Conservation (phyloP, 495 filamentous ascomycete genomes). For the Hypoxylon lenormandii region DNA sequence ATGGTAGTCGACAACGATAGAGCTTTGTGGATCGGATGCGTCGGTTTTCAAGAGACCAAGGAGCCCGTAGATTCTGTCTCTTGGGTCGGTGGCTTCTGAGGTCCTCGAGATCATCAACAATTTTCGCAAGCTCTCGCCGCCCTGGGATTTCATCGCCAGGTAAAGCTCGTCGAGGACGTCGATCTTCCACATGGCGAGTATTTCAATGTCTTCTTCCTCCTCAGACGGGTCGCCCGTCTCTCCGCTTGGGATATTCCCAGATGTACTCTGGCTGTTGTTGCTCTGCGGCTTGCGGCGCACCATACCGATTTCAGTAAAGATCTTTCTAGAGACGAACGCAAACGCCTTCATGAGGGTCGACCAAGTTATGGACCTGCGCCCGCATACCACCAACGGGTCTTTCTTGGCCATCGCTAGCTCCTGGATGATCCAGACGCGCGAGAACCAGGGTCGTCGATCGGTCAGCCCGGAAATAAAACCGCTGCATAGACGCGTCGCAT, state of each 20-base stretch:
- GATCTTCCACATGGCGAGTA: not conserved
- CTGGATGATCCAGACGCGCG: conserved; percentile 38
- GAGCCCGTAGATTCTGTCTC: conserved; percentile 22
- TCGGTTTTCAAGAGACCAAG: conserved; percentile 19
- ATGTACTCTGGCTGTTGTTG: not conserved
- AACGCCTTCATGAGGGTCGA: conserved; percentile 15
- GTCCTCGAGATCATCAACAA: conserved; percentile 24
- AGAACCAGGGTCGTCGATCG: conserved; percentile 26
- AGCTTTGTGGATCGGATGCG: not conserved
- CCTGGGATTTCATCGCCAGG: conserved; percentile 4
- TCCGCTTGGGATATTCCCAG: not conserved
- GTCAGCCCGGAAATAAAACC: conserved; percentile 11
- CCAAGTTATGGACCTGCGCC: conserved; percentile 14
- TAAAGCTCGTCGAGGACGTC: conserved; percentile 16
- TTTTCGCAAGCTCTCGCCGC: conserved; percentile 19
- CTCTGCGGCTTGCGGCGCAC: not conserved
- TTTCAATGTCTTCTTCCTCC: conserved; percentile 7
- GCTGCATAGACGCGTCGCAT: conserved; percentile 7
- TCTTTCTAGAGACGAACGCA: conserved; percentile 8
- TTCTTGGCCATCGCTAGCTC: conserved; percentile 28
- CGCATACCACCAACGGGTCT: conserved; percentile 21
- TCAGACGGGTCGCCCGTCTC: not conserved
- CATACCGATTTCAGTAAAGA: conserved; percentile 12
- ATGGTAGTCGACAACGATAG: conserved; percentile 17
- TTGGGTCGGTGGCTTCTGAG: conserved; percentile 25